Percentiles rank a stretch among this genome's conserved stretches.
Evolutionary conservation across 176 grass and related monocot species (phyloP).

Genomic region (Phyllostachys edulis): DNA sequence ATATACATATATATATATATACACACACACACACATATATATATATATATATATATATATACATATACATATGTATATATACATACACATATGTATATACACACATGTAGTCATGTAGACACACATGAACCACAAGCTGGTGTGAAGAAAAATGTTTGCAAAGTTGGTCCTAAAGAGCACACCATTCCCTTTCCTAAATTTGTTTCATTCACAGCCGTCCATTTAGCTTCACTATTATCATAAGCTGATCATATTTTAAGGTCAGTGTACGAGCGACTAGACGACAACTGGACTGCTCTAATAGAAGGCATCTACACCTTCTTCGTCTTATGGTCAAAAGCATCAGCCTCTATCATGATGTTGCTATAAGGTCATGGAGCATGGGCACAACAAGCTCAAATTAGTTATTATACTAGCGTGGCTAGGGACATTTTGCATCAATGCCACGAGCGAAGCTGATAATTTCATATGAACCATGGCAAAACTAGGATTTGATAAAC

Average conservation of each 20-base stretch:
- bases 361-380: not conserved
- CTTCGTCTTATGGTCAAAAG: conserved; percentile 3
- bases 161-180: not conserved
- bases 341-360: not conserved
- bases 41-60: too few relatives aligned
- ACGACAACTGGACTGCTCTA: not conserved
- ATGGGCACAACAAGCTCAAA: not conserved
- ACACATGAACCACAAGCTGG: too few relatives aligned
- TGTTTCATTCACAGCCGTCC: conserved; percentile 19
- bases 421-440: not conserved
- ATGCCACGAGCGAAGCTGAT: not conserved
- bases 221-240: not conserved
- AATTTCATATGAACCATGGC: not conserved
- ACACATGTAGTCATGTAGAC: too few relatives aligned
- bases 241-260: not conserved
- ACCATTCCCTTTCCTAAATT: not conserved
- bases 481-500: not conserved
- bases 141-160: not conserved
- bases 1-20: too few relatives aligned
- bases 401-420: not conserved
- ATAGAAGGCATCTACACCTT: conserved; percentile 3
- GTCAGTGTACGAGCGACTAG: not conserved
- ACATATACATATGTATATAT: too few relatives aligned
- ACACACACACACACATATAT: too few relatives aligned
- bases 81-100: too few relatives aligned